Base-by-base conservation (phyloP, 176 grass and related monocot species). In the Panicum miliaceum region DNA sequence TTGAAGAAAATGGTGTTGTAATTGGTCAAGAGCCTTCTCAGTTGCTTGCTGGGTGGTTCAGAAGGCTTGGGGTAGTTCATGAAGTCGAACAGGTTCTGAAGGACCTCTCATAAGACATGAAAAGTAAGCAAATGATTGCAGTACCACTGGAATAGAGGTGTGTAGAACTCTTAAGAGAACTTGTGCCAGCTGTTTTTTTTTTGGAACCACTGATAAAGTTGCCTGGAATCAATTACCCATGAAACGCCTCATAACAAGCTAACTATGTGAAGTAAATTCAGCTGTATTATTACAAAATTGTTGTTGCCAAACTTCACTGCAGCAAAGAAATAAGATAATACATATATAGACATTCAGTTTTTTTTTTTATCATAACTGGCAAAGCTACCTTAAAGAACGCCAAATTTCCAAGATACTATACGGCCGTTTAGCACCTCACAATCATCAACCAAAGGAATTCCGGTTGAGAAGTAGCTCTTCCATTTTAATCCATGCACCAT, bases 31-130 rank as follows among this genome's bases (percentile, higher is more conserved):
- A 90, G 73, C 85, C 92, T 19, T 90, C 88, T 6, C 86, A 84
- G 58, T 51, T 92, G 73, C 83, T 94, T 29, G 89, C 81, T 18
- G 88, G 73, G 18, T 99, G 96, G 93, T 92, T 99, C 5, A 57
- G 58, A 56, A 86, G 81, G 73, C 88, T 99, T 22, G 93, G 89
- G 5, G 84, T 92, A 41, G 90, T 89, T 88, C 89, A 90, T 52
- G 86, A 92, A 74, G 90, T 99, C 1, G 78, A 94, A 66, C 84
- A 89, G 64, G 64, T 90, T 85, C 58, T 99, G 1, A 81, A 80
- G 72, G 89, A 92, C 54, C 71, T 85, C 41, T 40, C 61, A 43
- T 52, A 67, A 47, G 46, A 79, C 20, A 78, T 35, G 36, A 54
- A 78, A 8, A 81, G 29, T 23, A 84, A 47, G 6, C 34, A 25